A percentile compares a stretch with the other conserved stretches of the same genome.
phyloP scores from a whole-genome alignment of 495 filamentous ascomycete genomes.

The Cudoniella acicularis region DNA sequence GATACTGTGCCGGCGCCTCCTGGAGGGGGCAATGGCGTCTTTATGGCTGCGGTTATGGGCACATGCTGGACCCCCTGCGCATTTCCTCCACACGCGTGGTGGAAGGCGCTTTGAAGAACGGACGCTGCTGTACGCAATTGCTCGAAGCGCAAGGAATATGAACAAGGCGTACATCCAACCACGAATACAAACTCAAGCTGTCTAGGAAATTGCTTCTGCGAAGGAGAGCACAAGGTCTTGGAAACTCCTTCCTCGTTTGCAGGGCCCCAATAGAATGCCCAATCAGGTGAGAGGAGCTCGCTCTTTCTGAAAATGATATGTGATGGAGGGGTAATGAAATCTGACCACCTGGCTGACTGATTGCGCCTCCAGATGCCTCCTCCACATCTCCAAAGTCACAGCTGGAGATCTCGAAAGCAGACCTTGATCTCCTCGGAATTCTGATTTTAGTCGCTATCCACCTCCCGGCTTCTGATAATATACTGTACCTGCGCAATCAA shows the following conservation, averaged over 20 bases:
- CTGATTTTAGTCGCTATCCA: neutral
- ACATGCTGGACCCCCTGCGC: neutral
- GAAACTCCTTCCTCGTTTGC: neutral
- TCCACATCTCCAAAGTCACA: neutral
- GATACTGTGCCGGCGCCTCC: neutral
- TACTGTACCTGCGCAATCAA: too few relatives aligned
- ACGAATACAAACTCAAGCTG: conserved; percentile 4
- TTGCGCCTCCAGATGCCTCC: neutral
- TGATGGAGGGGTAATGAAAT: neutral
- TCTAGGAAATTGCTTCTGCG: conserved; percentile 16
- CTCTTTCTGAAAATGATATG: neutral
- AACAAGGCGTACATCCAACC: conserved; percentile 3
- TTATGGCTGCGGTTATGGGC: conserved; percentile 10
- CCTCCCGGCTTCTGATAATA: neutral
- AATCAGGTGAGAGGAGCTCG: neutral
- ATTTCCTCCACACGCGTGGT: conserved; percentile 6
- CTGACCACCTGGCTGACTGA: neutral
- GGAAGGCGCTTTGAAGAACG: too few relatives aligned
- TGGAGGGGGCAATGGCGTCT: conserved; percentile 11
- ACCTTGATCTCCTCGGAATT: neutral
- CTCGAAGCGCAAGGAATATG: conserved; percentile 18
- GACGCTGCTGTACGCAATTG: conserved; percentile 22
- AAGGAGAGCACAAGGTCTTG: conserved; percentile 2
- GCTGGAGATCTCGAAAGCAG: neutral
- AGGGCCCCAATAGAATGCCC: neutral